A percentile compares a stretch with the other conserved stretches of the same genome.
Conservation (phyloP, 768 basidiomycete species). For the Pholiota microspora region DNA sequence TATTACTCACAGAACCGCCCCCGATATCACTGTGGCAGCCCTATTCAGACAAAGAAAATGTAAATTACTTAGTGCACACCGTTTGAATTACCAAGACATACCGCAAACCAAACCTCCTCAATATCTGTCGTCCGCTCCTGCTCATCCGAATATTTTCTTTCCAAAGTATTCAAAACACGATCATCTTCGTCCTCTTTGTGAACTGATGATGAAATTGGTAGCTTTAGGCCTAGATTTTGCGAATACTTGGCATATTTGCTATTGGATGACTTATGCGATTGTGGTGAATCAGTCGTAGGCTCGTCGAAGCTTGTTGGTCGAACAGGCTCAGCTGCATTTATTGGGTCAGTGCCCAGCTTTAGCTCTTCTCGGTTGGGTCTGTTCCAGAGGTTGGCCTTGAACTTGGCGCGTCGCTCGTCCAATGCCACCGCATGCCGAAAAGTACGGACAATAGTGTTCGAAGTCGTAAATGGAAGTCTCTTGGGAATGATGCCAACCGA, state of each 20-base stretch:
- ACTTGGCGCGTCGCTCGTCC: slow-evolving; percentile 62
- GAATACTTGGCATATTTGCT: not conserved
- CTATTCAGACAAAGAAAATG: slow-evolving; percentile 14
- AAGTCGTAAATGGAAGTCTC: slow-evolving; percentile 55
- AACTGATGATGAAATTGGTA: not conserved
- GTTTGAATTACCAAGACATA: no score
- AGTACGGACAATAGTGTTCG: slow-evolving; percentile 51
- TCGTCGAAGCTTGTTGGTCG: not conserved
- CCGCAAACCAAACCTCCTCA: slow-evolving; percentile 72
- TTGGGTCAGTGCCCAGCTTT: slow-evolving; percentile 20
- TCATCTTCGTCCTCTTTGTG: slow-evolving; percentile 24
- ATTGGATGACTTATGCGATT: not conserved
- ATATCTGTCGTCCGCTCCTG: slow-evolving; percentile 32
- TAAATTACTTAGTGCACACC: no score
- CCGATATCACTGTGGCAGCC: slow-evolving; percentile 55
- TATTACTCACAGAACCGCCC: slow-evolving; percentile 53
- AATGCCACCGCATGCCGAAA: slow-evolving; percentile 66
- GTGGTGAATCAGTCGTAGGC: not conserved
- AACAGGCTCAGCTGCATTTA: not conserved
- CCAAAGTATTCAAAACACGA: slow-evolving; percentile 25
- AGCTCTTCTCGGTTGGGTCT: slow-evolving; percentile 28
- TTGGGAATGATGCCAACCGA: slow-evolving; percentile 57
- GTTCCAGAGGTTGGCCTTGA: slow-evolving; percentile 54
- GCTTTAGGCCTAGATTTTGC: slow-evolving; percentile 1
- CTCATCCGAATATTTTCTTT: slow-evolving; percentile 30